Evolutionary conservation across 495 filamentous ascomycete genomes (phyloP).

Genomic region (Tuber brumale): DNA sequence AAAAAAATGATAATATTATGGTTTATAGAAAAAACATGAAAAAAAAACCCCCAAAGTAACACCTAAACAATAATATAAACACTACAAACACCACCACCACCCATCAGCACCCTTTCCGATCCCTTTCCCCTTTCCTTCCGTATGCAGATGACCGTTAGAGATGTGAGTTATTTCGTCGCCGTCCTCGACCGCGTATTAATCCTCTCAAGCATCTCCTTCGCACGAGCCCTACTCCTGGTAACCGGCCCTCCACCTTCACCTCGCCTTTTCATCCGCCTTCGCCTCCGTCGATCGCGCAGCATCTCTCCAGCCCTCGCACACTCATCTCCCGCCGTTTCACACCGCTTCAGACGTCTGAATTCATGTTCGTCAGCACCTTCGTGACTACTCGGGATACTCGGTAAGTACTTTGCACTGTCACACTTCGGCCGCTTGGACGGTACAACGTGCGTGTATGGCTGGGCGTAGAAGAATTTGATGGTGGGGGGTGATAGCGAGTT

Average conservation of each 20-base stretch:
- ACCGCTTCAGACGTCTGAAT: constrained; percentile 4
- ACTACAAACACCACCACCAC: neutral
- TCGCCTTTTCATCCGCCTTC: neutral
- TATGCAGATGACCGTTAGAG: neutral
- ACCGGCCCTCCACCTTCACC: neutral
- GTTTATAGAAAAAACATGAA: neutral
- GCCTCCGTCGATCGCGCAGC: neutral
- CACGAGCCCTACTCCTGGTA: constrained; percentile 1
- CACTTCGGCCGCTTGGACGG: constrained; percentile 22
- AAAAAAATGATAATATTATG: too few species aligned
- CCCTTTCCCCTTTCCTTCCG: neutral
- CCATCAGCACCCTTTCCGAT: neutral
- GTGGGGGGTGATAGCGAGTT: constrained; percentile 15
- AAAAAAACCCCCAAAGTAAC: neutral
- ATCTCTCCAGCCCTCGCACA: constrained; percentile 2
- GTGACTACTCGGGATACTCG: constrained; percentile 25
- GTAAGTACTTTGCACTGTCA: constrained; percentile 30
- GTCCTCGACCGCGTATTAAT: neutral
- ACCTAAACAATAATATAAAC: constrained; percentile 2
- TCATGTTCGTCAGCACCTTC: constrained; percentile 5
- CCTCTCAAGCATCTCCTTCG: neutral
- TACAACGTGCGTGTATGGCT: constrained; percentile 24
- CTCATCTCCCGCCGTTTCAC: neutral
- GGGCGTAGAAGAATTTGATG: constrained; percentile 13
- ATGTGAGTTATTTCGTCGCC: neutral